Base-by-base conservation (phyloP, 1,139 yeast species). In the Yamadazyma membranifaciens region DNA sequence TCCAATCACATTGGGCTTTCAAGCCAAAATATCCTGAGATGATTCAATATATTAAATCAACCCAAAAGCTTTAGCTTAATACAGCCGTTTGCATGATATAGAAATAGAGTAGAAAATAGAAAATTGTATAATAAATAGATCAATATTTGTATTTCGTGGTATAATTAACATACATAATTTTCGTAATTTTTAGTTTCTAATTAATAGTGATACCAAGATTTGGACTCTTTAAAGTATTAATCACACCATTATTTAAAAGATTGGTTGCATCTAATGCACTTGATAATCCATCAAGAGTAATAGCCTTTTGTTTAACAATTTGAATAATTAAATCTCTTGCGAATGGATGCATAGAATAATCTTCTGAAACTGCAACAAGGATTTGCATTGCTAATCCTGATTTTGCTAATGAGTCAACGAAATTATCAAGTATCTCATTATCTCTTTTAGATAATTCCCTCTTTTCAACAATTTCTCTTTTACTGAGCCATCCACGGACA, bases 311-410 rank as follows among this genome's bases (percentile, higher is more conserved):
- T 32, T 47, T 46, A 12, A 53, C 57, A 36, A 55, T 55, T 36
- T 46, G 40, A 2, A 34, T 50, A 24, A 54, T 50, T 38, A 55
- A 44, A 41, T 54, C 59, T 47, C 56, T 52, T 9, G 43, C 52
- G 36, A 55, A 55, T 43, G 59, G 58, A 31, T 48, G 40, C 40
- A 45, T 39, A 3, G 31, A 32, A 3, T 41, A 30, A 32, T 55
- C 57, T 31, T 45, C 48, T 17, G 49, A 20, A 12, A 49, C n/a
- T 12, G 37, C 49, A 22, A 37, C 47, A 22, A 60, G 50, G 5
- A 64, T 54, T 16, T 64, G 54, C 43, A 51, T 47, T 5, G 60
- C 65, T 43, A 64, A 59, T 1, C 69, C 69, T 4, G 69, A 63
- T 36, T 63, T 61, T 30, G 45, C 54, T 38, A 64, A 53, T 0